Percentiles rank a stretch among this genome's conserved stretches.
phyloP scores from a whole-genome alignment of 2,329 filamentous ascomycete genomes.

The Ceratocystis papillata region DNA sequence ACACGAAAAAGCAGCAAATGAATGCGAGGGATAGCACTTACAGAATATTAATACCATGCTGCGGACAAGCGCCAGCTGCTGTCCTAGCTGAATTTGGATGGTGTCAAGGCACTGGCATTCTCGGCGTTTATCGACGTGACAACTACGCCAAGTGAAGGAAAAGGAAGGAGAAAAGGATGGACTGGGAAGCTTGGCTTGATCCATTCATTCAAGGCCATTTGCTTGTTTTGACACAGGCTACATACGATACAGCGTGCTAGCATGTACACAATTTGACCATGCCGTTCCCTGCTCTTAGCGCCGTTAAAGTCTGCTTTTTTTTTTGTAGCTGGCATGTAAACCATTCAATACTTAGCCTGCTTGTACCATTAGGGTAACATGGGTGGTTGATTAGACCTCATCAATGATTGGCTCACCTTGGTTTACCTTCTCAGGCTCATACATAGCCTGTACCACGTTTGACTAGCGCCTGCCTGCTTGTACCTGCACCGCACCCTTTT shows the following conservation, averaged over 20 bases:
- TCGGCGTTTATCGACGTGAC: neutral
- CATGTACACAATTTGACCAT: no score
- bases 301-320: no score
- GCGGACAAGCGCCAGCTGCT: neutral
- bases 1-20: neutral
- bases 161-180: neutral
- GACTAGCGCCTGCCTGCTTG: neutral
- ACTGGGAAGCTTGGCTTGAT: no score
- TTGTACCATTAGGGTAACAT: no score
- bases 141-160: neutral
- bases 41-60: neutral
- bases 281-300: no score
- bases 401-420: neutral
- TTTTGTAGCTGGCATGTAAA: no score
- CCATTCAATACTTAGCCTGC: no score
- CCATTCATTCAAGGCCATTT: no score
- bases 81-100: neutral
- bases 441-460: neutral
- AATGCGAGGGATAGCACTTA: neutral
- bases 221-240: no score
- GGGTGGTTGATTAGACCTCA: no score
- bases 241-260: no score
- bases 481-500: neutral
- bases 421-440: neutral
- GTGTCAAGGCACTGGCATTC: conserved; percentile 3